These are phyloP conservation scores for Phytomonas serpens DNA, from an alignment of 208 protist species.

Conservation along the genomic window DNA sequence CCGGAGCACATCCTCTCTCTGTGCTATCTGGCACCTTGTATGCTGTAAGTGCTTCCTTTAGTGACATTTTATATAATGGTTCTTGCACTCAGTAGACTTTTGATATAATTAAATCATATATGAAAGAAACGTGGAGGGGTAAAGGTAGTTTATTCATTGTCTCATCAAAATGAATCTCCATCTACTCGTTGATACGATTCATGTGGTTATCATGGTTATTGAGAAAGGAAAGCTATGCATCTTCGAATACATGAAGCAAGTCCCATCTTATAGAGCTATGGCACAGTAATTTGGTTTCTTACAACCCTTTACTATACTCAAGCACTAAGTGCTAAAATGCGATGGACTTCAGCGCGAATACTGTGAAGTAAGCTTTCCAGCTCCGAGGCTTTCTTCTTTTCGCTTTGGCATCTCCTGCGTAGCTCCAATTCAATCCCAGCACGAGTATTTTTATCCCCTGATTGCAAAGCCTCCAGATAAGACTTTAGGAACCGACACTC, in stretches of 20 bases:
- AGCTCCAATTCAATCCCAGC: background rate
- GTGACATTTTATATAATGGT: constrained; percentile 11
- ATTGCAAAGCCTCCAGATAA: constrained; percentile 6
- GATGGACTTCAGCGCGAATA: constrained; percentile 8
- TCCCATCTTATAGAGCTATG: background rate
- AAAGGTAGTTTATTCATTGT: background rate
- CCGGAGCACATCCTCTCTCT: background rate
- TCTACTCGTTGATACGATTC: background rate
- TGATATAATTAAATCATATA: background rate
- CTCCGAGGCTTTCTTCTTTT: constrained; percentile 8
- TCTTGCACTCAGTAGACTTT: background rate
- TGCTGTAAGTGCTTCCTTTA: constrained; percentile 14
- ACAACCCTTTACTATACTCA: background rate
- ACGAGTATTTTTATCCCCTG: background rate
- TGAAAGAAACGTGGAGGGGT: background rate
- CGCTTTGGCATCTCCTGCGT: background rate
- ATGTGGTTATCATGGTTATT: background rate
- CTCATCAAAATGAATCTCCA: background rate
- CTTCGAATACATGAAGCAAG: background rate
- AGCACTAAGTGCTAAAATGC: constrained; percentile 7
- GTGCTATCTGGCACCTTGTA: constrained; percentile 8
- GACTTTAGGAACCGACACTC: background rate
- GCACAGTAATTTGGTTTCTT: background rate
- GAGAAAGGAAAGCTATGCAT: background rate
- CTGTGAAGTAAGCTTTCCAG: constrained; percentile 10